A percentile compares a stretch with the other conserved stretches of the same genome.
phyloP scores from a whole-genome alignment of 2,329 filamentous ascomycete genomes.

The Pyricularia pennisetigena region DNA sequence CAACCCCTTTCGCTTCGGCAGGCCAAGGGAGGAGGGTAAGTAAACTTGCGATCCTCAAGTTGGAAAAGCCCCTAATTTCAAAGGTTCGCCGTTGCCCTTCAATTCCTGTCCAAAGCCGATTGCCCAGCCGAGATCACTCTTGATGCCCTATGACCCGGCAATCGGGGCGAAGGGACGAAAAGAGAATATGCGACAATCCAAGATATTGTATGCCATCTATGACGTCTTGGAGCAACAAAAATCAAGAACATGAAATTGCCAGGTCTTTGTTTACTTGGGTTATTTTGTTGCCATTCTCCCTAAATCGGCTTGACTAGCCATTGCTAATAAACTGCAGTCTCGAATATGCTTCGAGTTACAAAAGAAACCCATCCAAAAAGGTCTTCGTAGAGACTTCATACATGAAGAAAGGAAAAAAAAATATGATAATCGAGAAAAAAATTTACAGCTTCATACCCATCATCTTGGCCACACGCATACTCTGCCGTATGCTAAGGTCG shows the following conservation, averaged over 20 bases:
- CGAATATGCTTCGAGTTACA: not conserved
- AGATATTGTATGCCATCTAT: not conserved
- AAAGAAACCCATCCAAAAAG: not conserved
- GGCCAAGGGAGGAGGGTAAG: not conserved
- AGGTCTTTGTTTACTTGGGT: not conserved
- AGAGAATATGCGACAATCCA: too few relatives aligned
- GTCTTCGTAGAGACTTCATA: not conserved
- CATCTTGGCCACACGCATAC: constrained; percentile 68
- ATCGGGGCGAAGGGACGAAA: not conserved
- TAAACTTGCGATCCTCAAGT: not conserved
- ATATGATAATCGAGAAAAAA: not conserved
- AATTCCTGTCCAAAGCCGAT: not conserved
- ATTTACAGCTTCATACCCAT: constrained; percentile 86
- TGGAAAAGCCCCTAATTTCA: not conserved
- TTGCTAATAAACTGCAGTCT: not conserved
- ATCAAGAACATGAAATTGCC: not conserved
- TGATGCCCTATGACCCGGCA: not conserved
- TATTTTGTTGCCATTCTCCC: not conserved
- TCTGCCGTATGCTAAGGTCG: constrained; percentile 86
- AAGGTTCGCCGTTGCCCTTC: not conserved
- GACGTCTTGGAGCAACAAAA: not conserved
- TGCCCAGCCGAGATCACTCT: not conserved
- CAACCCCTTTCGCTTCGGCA: not conserved
- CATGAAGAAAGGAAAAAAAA: not conserved
- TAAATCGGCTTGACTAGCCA: not conserved